These are phyloP conservation scores for Mucor mucedo DNA, from an alignment of 371 early-diverging fungal genomes.

Conservation along the genomic window DNA sequence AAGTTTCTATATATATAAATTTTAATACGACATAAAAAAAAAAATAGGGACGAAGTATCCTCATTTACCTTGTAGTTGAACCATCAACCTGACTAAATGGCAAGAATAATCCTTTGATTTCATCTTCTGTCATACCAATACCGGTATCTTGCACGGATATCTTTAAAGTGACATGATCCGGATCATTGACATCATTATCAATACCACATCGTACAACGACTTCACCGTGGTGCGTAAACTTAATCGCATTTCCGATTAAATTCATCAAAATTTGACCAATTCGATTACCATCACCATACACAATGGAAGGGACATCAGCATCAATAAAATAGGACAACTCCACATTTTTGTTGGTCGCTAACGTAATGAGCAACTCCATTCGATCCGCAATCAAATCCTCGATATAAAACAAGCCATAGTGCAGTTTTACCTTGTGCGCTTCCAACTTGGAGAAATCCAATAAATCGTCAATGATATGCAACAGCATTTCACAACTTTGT, in stretches of 20 bases:
- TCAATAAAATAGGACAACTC: slow-evolving; percentile 58
- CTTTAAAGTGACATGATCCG: slow-evolving; percentile 33
- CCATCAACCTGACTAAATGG: slow-evolving; percentile 66
- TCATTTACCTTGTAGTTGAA: slow-evolving; percentile 53
- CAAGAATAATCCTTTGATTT: slow-evolving; percentile 59
- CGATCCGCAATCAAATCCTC: slow-evolving; percentile 62
- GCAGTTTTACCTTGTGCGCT: slow-evolving; percentile 65
- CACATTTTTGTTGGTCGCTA: slow-evolving; percentile 58
- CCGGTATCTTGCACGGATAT: slow-evolving; percentile 57
- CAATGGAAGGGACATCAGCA: slow-evolving; percentile 35
- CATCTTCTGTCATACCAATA: slow-evolving; percentile 52
- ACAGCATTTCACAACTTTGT: slow-evolving; percentile 64
- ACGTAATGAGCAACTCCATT: slow-evolving; percentile 56
- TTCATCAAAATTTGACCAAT: slow-evolving; percentile 55
- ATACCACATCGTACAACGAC: slow-evolving; percentile 52
- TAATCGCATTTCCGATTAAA: slow-evolving; percentile 50
- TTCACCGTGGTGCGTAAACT: slow-evolving; percentile 63
- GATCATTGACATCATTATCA: slow-evolving; percentile 10
- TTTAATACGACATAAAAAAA: background rate
- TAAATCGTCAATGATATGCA: slow-evolving; percentile 66
- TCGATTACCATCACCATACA: slow-evolving; percentile 57
- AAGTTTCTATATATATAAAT: slow-evolving; percentile 39
- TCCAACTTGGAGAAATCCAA: slow-evolving; percentile 69
- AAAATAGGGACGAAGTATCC: background rate
- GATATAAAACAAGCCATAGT: slow-evolving; percentile 54